Evolutionary conservation across 2,329 filamentous ascomycete species (phyloP), one percentile per base, ranked within the genome.

Genomic region (Microcyclosporella mali): DNA sequence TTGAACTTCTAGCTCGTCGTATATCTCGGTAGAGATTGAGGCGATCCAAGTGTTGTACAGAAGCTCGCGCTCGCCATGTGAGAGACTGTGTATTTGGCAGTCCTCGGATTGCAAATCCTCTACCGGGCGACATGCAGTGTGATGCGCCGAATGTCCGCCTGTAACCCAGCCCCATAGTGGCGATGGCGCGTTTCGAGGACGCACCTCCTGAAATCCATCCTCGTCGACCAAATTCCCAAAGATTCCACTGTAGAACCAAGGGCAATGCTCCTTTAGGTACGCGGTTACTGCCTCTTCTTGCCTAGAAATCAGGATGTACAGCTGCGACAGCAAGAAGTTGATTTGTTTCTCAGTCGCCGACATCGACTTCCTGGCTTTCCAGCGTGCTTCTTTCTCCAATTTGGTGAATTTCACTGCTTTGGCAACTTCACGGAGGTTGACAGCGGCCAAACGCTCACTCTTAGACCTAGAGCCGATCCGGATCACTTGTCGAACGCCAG

Each of bases 381-480:
- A 68, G 1, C 65, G 18, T 0, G 53, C 50, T 0, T 44, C 47
- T 18, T 62, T 69, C 46, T 74, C 69, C 0, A 58, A 45, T n/a
- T 58, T 67, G 1, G 71, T 76, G 8, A 60, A 57, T 1, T 56
- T 51, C 6, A 60, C 52, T 0, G 49, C 41, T 11, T 56, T 42
- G 1, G 51, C 47, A 3, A 75, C 61, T 0, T 51, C 45, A 0
- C 69, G 63, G 4, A 84, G 67, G 41, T 77, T 81, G n/a, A 73
- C 56, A 0, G 56, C 55, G 7, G 72, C 55, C 0, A 85, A 60
- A 1, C 62, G 52, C 21, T 75, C 70, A 0, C 77, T 79, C 45
- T 79, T 77, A 1, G 72, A 79, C 12, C 70, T 70, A 0, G 70
- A 71, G 0, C 82, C 82, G 4, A 86, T 75, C 0, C 82, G 77